A percentile compares a stretch with the other conserved stretches of the same genome.
Conservation (phyloP, 805 yeast species). For the Barnettozyma botsteinii region DNA sequence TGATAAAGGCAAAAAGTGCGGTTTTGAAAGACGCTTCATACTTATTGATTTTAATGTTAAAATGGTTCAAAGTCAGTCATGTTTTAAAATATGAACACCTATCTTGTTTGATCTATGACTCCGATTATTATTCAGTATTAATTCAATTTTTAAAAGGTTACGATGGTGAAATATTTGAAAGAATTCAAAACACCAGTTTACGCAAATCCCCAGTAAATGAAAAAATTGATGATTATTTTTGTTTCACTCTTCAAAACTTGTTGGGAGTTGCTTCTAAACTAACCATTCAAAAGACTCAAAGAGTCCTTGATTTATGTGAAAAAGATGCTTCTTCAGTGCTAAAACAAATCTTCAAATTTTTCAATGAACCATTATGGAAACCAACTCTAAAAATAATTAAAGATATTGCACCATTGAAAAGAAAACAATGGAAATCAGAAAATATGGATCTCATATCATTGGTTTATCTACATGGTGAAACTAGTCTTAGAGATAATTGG, state of each 20-base stretch:
- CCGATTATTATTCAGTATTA: slow-evolving; percentile 39
- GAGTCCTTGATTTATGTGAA: slow-evolving; percentile 60
- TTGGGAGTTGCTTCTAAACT: slow-evolving; percentile 52
- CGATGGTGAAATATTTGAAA: slow-evolving; percentile 24
- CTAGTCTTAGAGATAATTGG: slow-evolving; percentile 82
- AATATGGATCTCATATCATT: slow-evolving; percentile 92
- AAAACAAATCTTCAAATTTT: slow-evolving; percentile 52
- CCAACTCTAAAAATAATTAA: slow-evolving; percentile 73
- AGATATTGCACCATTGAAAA: slow-evolving; percentile 81
- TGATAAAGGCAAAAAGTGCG: slow-evolving; percentile 55
- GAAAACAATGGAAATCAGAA: slow-evolving; percentile 87
- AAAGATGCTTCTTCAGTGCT: slow-evolving; percentile 58
- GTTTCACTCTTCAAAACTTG: slow-evolving; percentile 44
- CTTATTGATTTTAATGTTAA: slow-evolving; percentile 45
- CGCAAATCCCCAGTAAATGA: slow-evolving; percentile 19
- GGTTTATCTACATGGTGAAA: slow-evolving; percentile 69
- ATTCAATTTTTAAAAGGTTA: slow-evolving; percentile 16
- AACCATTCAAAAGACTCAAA: slow-evolving; percentile 63
- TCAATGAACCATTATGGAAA: slow-evolving; percentile 54
- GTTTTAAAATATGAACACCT: slow-evolving; percentile 74
- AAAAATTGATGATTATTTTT: slow-evolving; percentile 31
- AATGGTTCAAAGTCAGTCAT: slow-evolving; percentile 80
- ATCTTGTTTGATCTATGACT: slow-evolving; percentile 66
- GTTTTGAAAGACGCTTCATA: slow-evolving; percentile 54
- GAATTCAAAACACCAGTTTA: slow-evolving; percentile 25